Conservation (phyloP, 257 asterid species). For the Eucommia ulmoides region DNA sequence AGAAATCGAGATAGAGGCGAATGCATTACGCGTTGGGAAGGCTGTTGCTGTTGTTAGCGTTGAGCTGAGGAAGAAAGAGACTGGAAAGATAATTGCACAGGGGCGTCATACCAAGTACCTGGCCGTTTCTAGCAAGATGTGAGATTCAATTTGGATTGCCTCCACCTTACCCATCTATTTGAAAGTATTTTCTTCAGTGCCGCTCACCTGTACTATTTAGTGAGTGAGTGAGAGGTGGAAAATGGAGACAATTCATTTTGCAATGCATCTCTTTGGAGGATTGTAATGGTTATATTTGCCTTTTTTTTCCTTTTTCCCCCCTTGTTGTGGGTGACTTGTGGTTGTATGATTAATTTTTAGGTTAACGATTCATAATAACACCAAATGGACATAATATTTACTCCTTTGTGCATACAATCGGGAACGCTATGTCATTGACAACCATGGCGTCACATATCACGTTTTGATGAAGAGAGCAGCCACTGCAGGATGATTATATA, state of each 20-base stretch:
- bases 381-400: no score
- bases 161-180: not conserved
- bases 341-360: no score
- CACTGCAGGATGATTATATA: not conserved
- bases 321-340: no score
- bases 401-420: no score
- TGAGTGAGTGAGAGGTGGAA: no score
- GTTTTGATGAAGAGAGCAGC: not conserved
- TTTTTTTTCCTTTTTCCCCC: not conserved
- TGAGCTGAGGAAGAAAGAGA: conserved; percentile 52
- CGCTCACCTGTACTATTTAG: not conserved
- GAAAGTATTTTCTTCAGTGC: not conserved
- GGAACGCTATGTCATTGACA: no score
- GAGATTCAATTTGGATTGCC: conserved; percentile 6
- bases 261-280: not conserved
- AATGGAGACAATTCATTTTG: no score
- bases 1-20: conserved; percentile 70
- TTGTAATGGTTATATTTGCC: not conserved
- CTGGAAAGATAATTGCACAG: conserved; percentile 62
- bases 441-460: no score
- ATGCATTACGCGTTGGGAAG: conserved; percentile 64
- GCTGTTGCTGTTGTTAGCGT: conserved; percentile 61
- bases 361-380: no score
- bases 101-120: conserved; percentile 81
- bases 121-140: conserved; percentile 46